A percentile compares a stretch with the other conserved stretches of the same genome.
Evolutionary conservation across 768 basidiomycete genomes (phyloP).

Genomic region (Boletus insuetus): DNA sequence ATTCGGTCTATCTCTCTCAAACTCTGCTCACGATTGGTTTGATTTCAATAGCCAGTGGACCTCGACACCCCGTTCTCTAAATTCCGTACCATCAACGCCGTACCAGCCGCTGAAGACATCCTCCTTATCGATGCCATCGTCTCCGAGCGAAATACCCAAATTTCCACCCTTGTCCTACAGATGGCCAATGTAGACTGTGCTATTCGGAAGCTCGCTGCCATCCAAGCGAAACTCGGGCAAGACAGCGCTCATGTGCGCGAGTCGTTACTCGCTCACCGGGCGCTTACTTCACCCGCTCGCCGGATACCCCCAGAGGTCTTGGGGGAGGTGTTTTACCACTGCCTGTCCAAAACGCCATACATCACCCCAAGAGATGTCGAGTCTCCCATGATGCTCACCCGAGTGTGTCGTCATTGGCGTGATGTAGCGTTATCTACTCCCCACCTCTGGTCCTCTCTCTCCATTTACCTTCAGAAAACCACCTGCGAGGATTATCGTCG

Average conservation of each 20-base stretch:
- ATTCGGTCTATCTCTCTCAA: background rate
- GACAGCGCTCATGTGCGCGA: slow-evolving; percentile 12
- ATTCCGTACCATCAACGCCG: slow-evolving; percentile 6
- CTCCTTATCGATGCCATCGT: slow-evolving; percentile 18
- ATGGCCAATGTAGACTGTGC: slow-evolving; percentile 16
- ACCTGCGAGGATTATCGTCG: slow-evolving; percentile 9
- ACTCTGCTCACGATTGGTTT: background rate
- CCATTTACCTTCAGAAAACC: slow-evolving; percentile 16
- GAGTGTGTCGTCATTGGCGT: slow-evolving; percentile 32
- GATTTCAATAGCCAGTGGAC: slow-evolving; percentile 6
- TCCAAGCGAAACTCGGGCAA: slow-evolving; percentile 20
- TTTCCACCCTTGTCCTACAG: slow-evolving; percentile 19
- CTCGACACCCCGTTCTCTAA: slow-evolving; percentile 21
- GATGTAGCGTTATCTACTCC: slow-evolving; percentile 31
- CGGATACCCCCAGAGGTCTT: slow-evolving; percentile 31
- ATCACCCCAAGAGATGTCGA: slow-evolving; percentile 19
- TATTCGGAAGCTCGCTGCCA: slow-evolving; percentile 16
- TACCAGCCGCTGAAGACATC: slow-evolving; percentile 14
- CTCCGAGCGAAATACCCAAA: slow-evolving; percentile 17
- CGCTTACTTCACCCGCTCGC: slow-evolving; percentile 18
- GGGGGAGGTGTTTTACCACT: slow-evolving; percentile 30
- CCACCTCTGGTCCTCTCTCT: slow-evolving; percentile 31
- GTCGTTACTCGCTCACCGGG: slow-evolving; percentile 25
- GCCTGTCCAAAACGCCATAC: slow-evolving; percentile 25
- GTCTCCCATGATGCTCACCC: slow-evolving; percentile 26